Evolutionary conservation across 2,329 filamentous ascomycete species (phyloP), one percentile per base, ranked within the genome.

Genomic region (Colletotrichum lupini): DNA sequence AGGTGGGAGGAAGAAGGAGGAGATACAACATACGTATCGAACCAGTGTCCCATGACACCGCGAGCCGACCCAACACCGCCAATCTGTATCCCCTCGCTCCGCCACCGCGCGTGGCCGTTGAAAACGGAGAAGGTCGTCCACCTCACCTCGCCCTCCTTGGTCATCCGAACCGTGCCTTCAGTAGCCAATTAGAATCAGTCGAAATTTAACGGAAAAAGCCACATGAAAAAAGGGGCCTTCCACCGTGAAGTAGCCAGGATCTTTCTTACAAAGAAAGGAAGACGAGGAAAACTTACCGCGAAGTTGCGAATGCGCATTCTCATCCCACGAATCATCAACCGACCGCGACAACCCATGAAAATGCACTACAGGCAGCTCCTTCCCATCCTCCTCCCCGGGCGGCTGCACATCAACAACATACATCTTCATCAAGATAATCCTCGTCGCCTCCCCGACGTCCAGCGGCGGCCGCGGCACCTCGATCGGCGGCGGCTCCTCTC

Each of bases 41-140:
- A 95, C 94, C 94, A 96, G 64, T 90, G 92, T 0, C 94, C 93
- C 2, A 95, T 78, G 0, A 95, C 90, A 1, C 93, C 93, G 8
- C 93, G 87, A 7, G 88, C 90, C 6, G 91, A 92, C 61, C 85
- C 82, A 1, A 90, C 77, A 0, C 93, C 94, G 12, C 93, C 93
- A 5, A 95, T 81, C 80, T 96, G 94, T 6, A 95, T 85, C 9
- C 92, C 90, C 82, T 96, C 94, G 77, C 91, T 93, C n/a, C 90
- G 88, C 94, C 93, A 95, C 26, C 92, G 85, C 77, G 93, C 91
- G 75, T 93, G 87, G 60, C 92, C 91, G 76, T 87, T 83, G 75
- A 87, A 85, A 14, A 94, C 86, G 1, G 90, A 93, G 66, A 90
- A 89, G 0, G 90, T 92, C 2, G 92, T 94, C 94, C 94, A 95